Conservation (phyloP, 108 stramenopile genomes). For the Cyclostephanos tholiformis region DNA sequence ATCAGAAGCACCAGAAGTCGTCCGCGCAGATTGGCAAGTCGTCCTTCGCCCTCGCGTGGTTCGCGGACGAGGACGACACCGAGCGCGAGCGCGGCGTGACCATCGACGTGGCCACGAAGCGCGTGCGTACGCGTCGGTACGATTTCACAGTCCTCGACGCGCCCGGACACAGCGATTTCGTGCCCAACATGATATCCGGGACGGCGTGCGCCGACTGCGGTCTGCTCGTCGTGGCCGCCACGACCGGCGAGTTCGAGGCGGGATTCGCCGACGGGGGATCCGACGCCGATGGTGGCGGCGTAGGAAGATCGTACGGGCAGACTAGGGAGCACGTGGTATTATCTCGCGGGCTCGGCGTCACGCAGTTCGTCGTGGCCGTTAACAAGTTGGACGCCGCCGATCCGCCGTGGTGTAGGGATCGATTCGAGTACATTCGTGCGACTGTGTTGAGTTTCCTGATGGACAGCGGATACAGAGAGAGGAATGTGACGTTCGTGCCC, state of each 20-base stretch:
- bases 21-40: constrained; percentile 67
- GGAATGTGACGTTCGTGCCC: constrained; percentile 60
- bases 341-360: constrained; percentile 75
- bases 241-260: constrained; percentile 80
- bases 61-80: constrained; percentile 65
- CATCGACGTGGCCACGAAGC: constrained; percentile 69
- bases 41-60: constrained; percentile 81
- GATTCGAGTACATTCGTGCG: constrained; percentile 61
- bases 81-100: constrained; percentile 82
- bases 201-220: constrained; percentile 75
- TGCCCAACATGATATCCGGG: constrained; percentile 59
- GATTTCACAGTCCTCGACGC: constrained; percentile 61
- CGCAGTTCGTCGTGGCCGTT: constrained; percentile 80
- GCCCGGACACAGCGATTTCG: constrained; percentile 60
- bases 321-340: constrained; percentile 84
- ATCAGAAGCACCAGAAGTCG: constrained; percentile 65
- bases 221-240: constrained; percentile 79
- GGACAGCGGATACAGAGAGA: constrained; percentile 50
- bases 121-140: constrained; percentile 33
- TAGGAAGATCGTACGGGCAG: constrained; percentile 51
- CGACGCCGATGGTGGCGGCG: constrained; percentile 22
- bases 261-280: constrained; percentile 53
- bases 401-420: constrained; percentile 58
- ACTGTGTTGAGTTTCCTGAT: constrained; percentile 52
- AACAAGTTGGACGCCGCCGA: constrained; percentile 85